Evolutionary conservation across 352 stramenopile genomes (phyloP).

Genomic region (Phytophthora lateralis): DNA sequence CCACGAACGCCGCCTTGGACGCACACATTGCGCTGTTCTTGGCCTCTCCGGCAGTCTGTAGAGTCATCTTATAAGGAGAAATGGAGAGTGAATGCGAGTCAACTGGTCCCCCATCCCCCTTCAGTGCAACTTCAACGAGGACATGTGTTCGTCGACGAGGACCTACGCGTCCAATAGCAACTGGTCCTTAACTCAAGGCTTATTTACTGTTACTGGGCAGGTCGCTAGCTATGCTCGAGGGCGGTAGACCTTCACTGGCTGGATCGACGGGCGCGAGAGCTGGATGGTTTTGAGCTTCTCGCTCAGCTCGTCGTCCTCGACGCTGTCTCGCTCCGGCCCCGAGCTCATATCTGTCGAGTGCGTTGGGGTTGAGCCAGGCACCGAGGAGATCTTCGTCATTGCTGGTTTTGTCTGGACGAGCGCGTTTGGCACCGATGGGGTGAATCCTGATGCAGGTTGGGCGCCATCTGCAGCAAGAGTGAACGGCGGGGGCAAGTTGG

Average conservation of each 20-base stretch:
- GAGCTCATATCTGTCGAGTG: conserved; percentile 13
- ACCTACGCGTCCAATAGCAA: conserved; percentile 15
- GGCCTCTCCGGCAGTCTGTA: conserved; percentile 3
- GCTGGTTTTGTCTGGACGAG: conserved; percentile 16
- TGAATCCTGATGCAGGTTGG: conserved; percentile 11
- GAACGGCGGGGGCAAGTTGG: conserved; percentile 7
- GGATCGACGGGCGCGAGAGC: conserved; percentile 62
- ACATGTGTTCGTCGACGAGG: conserved; percentile 13
- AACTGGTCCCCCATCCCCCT: conserved; percentile 14
- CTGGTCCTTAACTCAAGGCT: conserved; percentile 7
- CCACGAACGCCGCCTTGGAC: conserved; percentile 35
- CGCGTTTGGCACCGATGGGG: conserved; percentile 7
- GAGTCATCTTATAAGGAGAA: conserved; percentile 12
- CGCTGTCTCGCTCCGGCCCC: conserved; percentile 34
- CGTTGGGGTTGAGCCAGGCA: conserved; percentile 2
- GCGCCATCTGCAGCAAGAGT: conserved; percentile 5
- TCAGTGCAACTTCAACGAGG: conserved; percentile 17
- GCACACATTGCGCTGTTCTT: conserved; percentile 1
- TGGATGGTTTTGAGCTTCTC: conserved; percentile 75
- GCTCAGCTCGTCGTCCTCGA: conserved; percentile 57
- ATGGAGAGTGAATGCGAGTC: conserved; percentile 27
- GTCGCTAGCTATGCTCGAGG: conserved; percentile 19
- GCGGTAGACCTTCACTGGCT: conserved; percentile 52
- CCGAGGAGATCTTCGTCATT: conserved; percentile 6
- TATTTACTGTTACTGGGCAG: not conserved